These are phyloP conservation scores for Polygonum aviculare DNA, from an alignment of 148 eudicot genomes.

Conservation along the genomic window DNA sequence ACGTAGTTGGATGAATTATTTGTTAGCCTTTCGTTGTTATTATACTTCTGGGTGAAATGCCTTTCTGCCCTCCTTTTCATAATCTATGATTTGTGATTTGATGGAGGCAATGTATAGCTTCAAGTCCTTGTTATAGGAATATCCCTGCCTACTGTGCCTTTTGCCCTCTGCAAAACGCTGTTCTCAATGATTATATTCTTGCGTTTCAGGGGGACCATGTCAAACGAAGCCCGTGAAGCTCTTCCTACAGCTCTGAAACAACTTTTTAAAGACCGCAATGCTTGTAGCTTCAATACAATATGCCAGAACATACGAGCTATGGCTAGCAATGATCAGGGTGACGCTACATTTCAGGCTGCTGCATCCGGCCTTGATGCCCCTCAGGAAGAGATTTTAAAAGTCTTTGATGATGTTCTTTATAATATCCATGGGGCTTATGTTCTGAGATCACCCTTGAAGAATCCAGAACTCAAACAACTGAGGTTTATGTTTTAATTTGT, in stretches of 20 bases:
- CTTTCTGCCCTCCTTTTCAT: neutral
- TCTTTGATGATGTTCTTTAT: constrained; percentile 48
- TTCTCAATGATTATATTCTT: neutral
- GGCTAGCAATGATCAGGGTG: constrained; percentile 42
- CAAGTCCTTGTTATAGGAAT: neutral
- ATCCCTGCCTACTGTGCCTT: neutral
- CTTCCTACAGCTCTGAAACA: constrained; percentile 48
- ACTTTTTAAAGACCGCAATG: constrained; percentile 51
- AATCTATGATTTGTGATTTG: neutral
- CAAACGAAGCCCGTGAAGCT: constrained; percentile 61
- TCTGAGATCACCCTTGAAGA: constrained; percentile 51
- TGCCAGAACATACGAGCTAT: constrained; percentile 54
- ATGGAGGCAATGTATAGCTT: neutral
- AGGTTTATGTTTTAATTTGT: constrained; percentile 37
- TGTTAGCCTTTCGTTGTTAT: too few species aligned
- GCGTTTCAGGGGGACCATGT: constrained; percentile 27
- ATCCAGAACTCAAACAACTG: constrained; percentile 52
- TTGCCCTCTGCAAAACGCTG: neutral
- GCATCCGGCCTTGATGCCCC: constrained; percentile 51
- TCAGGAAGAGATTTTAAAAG: constrained; percentile 49
- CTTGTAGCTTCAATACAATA: constrained; percentile 73
- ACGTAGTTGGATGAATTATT: too few species aligned
- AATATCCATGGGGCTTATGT: constrained; percentile 63
- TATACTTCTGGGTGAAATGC: too few species aligned
- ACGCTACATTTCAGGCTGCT: constrained; percentile 38